phyloP scores from a whole-genome alignment of 2,329 filamentous ascomycete genomes.

The Dichotomopilus funicola region DNA sequence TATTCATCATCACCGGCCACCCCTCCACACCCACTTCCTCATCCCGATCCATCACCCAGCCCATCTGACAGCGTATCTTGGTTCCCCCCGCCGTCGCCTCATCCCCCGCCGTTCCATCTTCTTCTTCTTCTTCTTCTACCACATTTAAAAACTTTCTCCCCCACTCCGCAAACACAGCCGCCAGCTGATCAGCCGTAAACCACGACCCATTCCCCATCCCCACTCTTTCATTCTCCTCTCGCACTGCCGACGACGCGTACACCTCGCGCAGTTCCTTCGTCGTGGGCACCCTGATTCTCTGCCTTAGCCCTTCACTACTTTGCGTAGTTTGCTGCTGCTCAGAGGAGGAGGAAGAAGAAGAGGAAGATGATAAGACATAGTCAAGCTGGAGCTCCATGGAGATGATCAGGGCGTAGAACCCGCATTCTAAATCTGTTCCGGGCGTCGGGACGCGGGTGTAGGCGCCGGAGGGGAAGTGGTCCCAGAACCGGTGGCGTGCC shows the following conservation, averaged over 20 bases:
- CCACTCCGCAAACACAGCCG: slow-evolving; percentile 16
- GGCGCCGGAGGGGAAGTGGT: slow-evolving; percentile 12
- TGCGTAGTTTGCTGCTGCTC: too few species aligned
- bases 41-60: slow-evolving; percentile 13
- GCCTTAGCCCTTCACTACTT: not conserved
- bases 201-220: slow-evolving; percentile 8
- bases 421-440: slow-evolving; percentile 17
- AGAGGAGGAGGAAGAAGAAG: not conserved
- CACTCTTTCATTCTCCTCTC: not conserved
- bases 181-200: slow-evolving; percentile 18
- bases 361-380: too few species aligned
- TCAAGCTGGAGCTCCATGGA: slow-evolving; percentile 10
- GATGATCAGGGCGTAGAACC: slow-evolving; percentile 14
- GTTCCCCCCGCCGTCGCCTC: not conserved
- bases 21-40: slow-evolving; percentile 3
- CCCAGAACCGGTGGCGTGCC: slow-evolving; percentile 19
- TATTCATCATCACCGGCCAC: slow-evolving; percentile 20
- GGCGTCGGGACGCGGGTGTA: slow-evolving; percentile 16
- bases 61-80: slow-evolving; percentile 15
- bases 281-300: slow-evolving; percentile 1
- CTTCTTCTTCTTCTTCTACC: not conserved
- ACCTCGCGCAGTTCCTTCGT: slow-evolving; percentile 10
- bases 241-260: not conserved
- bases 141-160: slow-evolving; percentile 4
- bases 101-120: too few species aligned